These are phyloP conservation scores for Phytophthora hibernalis DNA, from an alignment of 352 stramenopile species.

Conservation along the genomic window DNA sequence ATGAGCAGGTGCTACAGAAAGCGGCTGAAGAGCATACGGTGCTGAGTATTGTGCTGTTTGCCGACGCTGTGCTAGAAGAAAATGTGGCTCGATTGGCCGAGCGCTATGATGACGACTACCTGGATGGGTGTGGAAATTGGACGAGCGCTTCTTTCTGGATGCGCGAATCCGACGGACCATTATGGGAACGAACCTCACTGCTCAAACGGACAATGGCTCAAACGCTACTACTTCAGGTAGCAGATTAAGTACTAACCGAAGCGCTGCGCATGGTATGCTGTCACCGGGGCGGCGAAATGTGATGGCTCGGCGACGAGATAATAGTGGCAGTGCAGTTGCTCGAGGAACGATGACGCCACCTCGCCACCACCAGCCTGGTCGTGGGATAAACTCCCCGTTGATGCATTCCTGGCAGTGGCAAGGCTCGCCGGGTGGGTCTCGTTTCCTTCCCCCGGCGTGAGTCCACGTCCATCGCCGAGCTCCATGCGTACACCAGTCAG, in stretches of 20 bases:
- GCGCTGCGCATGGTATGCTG: conserved; percentile 29
- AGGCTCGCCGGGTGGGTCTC: conserved; percentile 44
- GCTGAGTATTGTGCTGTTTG: conserved; percentile 44
- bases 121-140: conserved; percentile 59
- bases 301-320: conserved; percentile 44
- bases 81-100: conserved; percentile 48
- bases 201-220: conserved; percentile 17
- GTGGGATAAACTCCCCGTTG: conserved; percentile 36
- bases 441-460: conserved; percentile 27
- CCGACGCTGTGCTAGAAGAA: conserved; percentile 40
- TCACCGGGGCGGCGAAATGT: conserved; percentile 50
- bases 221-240: conserved; percentile 27
- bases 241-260: conserved; percentile 18
- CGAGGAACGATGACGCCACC: conserved; percentile 48
- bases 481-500: conserved; percentile 76
- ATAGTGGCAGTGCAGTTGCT: conserved; percentile 6
- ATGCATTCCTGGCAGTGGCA: conserved; percentile 76
- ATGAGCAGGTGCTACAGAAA: conserved; percentile 32
- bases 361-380: conserved; percentile 37
- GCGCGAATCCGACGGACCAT: conserved; percentile 37
- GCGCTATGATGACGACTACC: conserved; percentile 56
- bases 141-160: conserved; percentile 69
- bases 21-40: conserved; percentile 4
- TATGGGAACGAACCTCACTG: conserved; percentile 32
- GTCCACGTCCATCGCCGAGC: conserved; percentile 50